A percentile compares a stretch with the other conserved stretches of the same genome.
These are phyloP conservation scores for Sinapis alba DNA, from an alignment of 441 rosid species.

Conservation along the genomic window DNA sequence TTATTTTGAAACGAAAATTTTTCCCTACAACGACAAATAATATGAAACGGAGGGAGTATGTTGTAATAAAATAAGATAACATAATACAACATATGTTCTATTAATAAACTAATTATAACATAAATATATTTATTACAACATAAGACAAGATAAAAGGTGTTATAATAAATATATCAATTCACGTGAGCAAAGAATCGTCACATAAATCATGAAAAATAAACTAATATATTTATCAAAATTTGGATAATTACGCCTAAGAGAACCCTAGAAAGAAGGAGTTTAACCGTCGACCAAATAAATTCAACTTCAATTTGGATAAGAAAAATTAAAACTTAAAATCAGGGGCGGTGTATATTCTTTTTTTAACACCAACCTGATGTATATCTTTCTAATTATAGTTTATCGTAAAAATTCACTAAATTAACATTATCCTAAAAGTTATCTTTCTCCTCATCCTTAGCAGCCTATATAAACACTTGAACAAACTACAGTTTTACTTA, in stretches of 20 bases:
- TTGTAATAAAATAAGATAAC: too few relatives aligned
- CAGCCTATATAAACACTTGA: slow-evolving; percentile 21
- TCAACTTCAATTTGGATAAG: background rate
- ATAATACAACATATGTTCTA: too few relatives aligned
- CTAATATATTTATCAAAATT: background rate
- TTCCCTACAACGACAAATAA: too few relatives aligned
- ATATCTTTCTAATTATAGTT: slow-evolving; percentile 15
- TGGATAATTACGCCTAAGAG: background rate
- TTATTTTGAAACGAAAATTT: too few relatives aligned
- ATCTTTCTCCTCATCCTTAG: slow-evolving; percentile 10
- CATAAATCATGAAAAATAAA: background rate
- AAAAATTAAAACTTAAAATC: background rate
- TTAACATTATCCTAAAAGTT: slow-evolving; percentile 27
- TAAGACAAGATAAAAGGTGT: background rate
- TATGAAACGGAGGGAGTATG: too few relatives aligned
- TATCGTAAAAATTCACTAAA: slow-evolving; percentile 11
- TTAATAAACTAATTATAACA: too few relatives aligned
- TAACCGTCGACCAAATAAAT: background rate
- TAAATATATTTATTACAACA: too few relatives aligned
- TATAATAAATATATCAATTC: background rate
- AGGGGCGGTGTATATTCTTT: background rate
- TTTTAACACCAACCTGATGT: background rate
- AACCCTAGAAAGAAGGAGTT: slow-evolving; percentile 5
- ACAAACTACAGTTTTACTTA: background rate
- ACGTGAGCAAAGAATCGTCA: background rate